These are phyloP conservation scores for Saturnispora sanitii DNA, from an alignment of 805 yeast genomes.

Conservation along the genomic window DNA sequence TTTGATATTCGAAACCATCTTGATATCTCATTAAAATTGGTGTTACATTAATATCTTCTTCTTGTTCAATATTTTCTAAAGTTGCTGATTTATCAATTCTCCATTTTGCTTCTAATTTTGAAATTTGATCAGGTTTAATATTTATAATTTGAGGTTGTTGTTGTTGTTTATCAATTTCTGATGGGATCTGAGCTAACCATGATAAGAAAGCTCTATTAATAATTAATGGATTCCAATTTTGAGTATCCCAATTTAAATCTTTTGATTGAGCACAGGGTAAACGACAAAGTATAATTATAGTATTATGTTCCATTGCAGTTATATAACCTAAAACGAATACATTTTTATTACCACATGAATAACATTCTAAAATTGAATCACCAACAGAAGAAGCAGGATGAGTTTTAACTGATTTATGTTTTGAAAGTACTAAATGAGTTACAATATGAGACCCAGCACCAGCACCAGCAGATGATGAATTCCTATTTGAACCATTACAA, in stretches of 20 bases:
- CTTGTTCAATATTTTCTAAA: conserved; percentile 50
- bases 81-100: conserved; percentile 61
- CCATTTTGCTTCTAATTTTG: conserved; percentile 76
- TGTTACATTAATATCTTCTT: conserved; percentile 47
- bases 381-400: conserved; percentile 80
- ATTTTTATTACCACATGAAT: conserved; percentile 77
- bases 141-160: conserved; percentile 36
- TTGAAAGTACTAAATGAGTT: conserved; percentile 72
- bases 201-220: conserved; percentile 68
- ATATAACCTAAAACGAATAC: conserved; percentile 79
- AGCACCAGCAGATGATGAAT: conserved; percentile 38
- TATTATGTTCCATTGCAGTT: conserved; percentile 75
- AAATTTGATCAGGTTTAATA: conserved; percentile 56
- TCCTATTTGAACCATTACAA: too few relatives aligned
- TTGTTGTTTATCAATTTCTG: conserved; percentile 47
- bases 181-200: conserved; percentile 72
- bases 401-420: conserved; percentile 63
- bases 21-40: conserved; percentile 70
- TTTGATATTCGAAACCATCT: conserved; percentile 79
- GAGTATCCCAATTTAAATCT: conserved; percentile 77
- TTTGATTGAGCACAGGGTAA: conserved; percentile 76
- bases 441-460: conserved; percentile 63
- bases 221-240: conserved; percentile 79
- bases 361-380: conserved; percentile 81
- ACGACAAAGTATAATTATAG: conserved; percentile 79